These are phyloP conservation scores for Aspergillus intermedius DNA, from an alignment of 2,329 filamentous ascomycete species.

Conservation along the genomic window DNA sequence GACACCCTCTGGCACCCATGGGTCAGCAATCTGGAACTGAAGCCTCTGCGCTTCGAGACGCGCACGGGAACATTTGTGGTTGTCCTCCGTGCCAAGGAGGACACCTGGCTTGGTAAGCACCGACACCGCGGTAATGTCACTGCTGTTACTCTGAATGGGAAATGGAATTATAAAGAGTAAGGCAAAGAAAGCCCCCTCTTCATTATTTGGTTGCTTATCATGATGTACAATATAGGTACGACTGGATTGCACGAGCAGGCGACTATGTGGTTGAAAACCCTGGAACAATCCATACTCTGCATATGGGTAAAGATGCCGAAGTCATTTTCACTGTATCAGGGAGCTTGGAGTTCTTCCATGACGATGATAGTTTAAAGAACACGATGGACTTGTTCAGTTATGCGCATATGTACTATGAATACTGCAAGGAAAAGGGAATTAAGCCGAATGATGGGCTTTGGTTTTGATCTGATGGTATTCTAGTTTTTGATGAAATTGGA, in stretches of 20 bases:
- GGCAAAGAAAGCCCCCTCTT: no score
- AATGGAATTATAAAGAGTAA: conserved; percentile 19
- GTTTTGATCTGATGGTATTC: no score
- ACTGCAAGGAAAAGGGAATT: conserved; percentile 12
- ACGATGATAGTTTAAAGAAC: conserved; percentile 16
- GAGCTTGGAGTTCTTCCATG: conserved; percentile 16
- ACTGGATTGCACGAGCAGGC: conserved; percentile 14
- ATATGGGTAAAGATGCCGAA: conserved; percentile 14
- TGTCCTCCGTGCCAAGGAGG: conserved; percentile 10
- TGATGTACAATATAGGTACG: no score
- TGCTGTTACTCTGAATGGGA: conserved; percentile 13
- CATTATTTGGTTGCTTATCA: no score
- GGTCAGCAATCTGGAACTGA: conserved; percentile 12
- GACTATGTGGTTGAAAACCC: conserved; percentile 18
- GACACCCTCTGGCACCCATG: conserved; percentile 18
- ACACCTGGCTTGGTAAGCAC: conserved; percentile 17
- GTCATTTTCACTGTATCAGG: conserved; percentile 14
- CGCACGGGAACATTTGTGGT: conserved; percentile 15
- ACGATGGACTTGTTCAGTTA: conserved; percentile 19
- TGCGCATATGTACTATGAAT: conserved; percentile 15
- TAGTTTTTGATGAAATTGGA: no score
- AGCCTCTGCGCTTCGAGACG: conserved; percentile 19
- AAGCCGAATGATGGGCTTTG: conserved; percentile 12
- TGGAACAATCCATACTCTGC: conserved; percentile 18
- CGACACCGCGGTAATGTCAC: conserved; percentile 17